Evolutionary conservation across 1,139 yeast species (phyloP).

Genomic region (Debaryomyces singareniensis): DNA sequence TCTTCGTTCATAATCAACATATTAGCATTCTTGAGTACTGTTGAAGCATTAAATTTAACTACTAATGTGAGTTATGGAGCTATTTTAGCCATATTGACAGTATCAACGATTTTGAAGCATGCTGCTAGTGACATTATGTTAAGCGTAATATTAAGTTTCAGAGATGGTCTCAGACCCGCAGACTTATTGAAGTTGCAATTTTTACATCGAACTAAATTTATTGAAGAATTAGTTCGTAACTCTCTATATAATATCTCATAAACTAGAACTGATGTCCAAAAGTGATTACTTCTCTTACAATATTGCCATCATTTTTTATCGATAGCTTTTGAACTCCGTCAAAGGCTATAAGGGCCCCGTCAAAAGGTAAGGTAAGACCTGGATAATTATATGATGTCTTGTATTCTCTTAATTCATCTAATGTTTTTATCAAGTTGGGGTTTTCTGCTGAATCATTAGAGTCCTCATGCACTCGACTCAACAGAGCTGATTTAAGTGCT

Average conservation of each 20-base stretch:
- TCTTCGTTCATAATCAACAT: conserved; percentile 56
- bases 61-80: conserved; percentile 34
- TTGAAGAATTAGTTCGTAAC: too few relatives aligned
- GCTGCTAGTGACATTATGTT: conserved; percentile 1
- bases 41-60: conserved; percentile 60
- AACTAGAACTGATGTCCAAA: too few relatives aligned
- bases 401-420: conserved; percentile 63
- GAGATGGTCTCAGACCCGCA: too few relatives aligned
- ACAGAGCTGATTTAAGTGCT: conserved; percentile 57
- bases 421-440: conserved; percentile 22
- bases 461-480: conserved; percentile 9
- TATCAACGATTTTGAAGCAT: conserved; percentile 3
- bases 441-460: neutral
- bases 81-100: conserved; percentile 3
- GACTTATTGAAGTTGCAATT: too few relatives aligned
- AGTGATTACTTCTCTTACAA: conserved; percentile 14
- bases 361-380: conserved; percentile 56
- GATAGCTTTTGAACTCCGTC: conserved; percentile 59
- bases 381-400: conserved; percentile 76
- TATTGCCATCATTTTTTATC: conserved; percentile 52
- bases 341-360: conserved; percentile 75
- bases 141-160: conserved; percentile 1
- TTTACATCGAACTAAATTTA: too few relatives aligned
- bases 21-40: conserved; percentile 54
- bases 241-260: too few relatives aligned